Conservation (phyloP, 495 filamentous ascomycete species). For the Patellaria atrata region DNA sequence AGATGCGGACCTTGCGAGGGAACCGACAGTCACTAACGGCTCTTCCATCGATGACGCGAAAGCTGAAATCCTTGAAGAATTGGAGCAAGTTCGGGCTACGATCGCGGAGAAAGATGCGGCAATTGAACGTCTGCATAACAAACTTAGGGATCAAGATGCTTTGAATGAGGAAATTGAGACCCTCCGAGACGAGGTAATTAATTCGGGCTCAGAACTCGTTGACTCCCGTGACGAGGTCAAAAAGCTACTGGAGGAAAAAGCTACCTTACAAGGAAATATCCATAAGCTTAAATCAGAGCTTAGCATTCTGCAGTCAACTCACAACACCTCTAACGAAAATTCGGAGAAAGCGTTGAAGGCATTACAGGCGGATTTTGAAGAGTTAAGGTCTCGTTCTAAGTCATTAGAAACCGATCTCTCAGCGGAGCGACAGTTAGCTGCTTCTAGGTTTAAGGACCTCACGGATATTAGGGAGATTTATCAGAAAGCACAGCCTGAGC, state of each 20-base stretch:
- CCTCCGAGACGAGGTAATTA: constrained; percentile 60
- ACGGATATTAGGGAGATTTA: constrained; percentile 62
- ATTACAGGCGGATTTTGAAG: constrained; percentile 58
- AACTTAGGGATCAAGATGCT: constrained; percentile 62
- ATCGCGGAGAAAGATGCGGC: constrained; percentile 55
- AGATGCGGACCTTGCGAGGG: constrained; percentile 22
- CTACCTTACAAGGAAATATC: constrained; percentile 29
- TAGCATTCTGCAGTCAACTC: constrained; percentile 35
- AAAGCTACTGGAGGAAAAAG: constrained; percentile 45
- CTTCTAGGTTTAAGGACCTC: constrained; percentile 75
- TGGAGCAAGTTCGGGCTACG: constrained; percentile 50
- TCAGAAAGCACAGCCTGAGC: constrained; percentile 74
- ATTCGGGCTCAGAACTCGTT: constrained; percentile 66
- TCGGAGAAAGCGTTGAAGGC: constrained; percentile 41
- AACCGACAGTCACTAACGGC: constrained; percentile 26
- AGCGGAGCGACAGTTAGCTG: constrained; percentile 71
- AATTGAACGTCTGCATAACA: constrained; percentile 50
- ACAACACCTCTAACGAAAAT: constrained; percentile 33
- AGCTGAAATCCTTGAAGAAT: constrained; percentile 16
- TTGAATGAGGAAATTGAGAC: constrained; percentile 76
- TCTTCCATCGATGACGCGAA: constrained; percentile 12
- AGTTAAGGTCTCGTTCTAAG: constrained; percentile 51
- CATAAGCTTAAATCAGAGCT: constrained; percentile 46
- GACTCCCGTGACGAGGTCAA: constrained; percentile 70
- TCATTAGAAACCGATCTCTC: constrained; percentile 71